Conservation (phyloP, 2,329 filamentous ascomycete species). For the Penicillium griseofulvum region DNA sequence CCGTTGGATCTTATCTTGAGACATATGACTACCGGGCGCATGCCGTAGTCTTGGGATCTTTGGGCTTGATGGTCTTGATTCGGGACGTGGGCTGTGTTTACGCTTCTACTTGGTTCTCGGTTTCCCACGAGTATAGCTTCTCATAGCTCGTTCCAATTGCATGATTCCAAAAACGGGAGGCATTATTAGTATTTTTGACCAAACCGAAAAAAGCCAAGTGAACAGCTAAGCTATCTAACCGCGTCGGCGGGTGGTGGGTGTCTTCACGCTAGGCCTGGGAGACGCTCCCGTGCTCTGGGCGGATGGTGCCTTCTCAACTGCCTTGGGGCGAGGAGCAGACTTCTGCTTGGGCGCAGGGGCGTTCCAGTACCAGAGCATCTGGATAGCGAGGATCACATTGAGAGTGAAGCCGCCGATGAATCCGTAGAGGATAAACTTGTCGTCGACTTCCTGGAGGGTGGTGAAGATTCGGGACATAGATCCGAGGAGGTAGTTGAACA, state of each 20-base stretch:
- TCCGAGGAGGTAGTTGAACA: conserved; percentile 96
- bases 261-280: conserved; percentile 45
- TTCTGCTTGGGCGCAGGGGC: conserved; percentile 46
- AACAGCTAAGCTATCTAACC: conserved; percentile 42
- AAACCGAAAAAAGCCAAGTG: conserved; percentile 9
- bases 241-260: conserved; percentile 56
- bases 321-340: conserved; percentile 24
- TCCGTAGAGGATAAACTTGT: conserved; percentile 92
- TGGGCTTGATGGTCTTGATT: neutral
- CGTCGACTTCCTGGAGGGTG: conserved; percentile 93
- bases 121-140: neutral
- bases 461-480: conserved; percentile 96
- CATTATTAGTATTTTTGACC: conserved; percentile 16
- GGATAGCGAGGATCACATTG: conserved; percentile 78
- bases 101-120: neutral
- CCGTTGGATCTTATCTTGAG: conserved; percentile 49
- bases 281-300: conserved; percentile 44
- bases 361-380: conserved; percentile 99
- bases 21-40: conserved; percentile 51
- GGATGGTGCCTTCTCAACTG: conserved; percentile 29
- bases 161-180: conserved; percentile 9
- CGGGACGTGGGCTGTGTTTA: neutral
- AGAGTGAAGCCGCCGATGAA: conserved; percentile 90
- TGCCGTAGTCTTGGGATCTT: conserved; percentile 7
- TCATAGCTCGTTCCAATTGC: neutral